Evolutionary conservation across 2,329 filamentous ascomycete species (phyloP), one percentile per base, ranked within the genome.

Genomic region (Ophiostoma populinum): DNA sequence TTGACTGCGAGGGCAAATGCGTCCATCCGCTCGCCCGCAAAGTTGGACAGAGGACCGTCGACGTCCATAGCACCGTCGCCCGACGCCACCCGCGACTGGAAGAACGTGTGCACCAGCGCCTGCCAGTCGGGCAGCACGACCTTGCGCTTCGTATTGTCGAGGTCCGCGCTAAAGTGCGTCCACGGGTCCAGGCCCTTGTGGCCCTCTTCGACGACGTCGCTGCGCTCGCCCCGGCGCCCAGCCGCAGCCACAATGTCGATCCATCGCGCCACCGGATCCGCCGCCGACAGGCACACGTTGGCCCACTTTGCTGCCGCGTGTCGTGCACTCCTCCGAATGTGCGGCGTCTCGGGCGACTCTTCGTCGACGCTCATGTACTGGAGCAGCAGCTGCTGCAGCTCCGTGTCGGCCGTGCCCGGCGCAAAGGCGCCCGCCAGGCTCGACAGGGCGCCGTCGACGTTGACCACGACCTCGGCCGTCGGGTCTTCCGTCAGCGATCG

Each of bases 131-230:
- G 70, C 12, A 67, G 51, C 28, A 41, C 42, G 34, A 39, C 50
- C 3, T 56, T 50, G 26, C 47, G 29, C 16, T 18, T 19, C 11
- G 21, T 22, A 2, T 15, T n/a, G 12, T 32, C 33, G 13, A 28
- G 48, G n/a, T 54, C 58, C 26, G 59, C 55, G 26, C 57, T 56
- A 35, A 55, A 56, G 40, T 62, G 59, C 0, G 59, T 65, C 64
- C 65, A 68, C 10, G 70, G 70, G 47, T 93, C 83, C 4, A 94
- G 63, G 1, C 90, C 90, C 52, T 83, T 86, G 41, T 73, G 75
- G 2, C 85, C 90, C 56, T 95, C 87, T 50, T 98, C 90, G 1
- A 81, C 57, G 3, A 95, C 75, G 49, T 95, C 87, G 40, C 75
- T 78, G 30, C 80, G 70, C 50, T 86, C 79, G 34, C 72, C 67